A percentile compares a stretch with the other conserved stretches of the same genome.
Conservation (phyloP, 1,284 basidiomycete genomes). For the Sporisorium graminicola region DNA sequence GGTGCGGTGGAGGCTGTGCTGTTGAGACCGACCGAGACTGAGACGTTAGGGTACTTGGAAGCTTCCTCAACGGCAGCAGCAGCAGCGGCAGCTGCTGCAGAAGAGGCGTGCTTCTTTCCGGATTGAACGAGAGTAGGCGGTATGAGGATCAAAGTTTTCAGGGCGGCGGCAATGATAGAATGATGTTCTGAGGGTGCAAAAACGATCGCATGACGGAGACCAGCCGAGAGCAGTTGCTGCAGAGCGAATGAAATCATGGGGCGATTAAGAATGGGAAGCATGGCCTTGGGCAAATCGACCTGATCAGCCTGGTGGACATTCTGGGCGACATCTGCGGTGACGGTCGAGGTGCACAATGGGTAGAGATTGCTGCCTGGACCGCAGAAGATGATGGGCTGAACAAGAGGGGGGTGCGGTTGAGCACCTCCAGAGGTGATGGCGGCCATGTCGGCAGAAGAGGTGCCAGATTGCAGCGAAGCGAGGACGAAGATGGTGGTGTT, state of each 20-base stretch:
- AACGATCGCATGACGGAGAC: constrained; percentile 59
- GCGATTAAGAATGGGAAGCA: constrained; percentile 67
- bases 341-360: constrained; percentile 58
- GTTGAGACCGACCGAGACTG: constrained; percentile 52
- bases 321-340: constrained; percentile 16
- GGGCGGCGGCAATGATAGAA: constrained; percentile 53
- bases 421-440: constrained; percentile 17
- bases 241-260: constrained; percentile 66
- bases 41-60: constrained; percentile 49
- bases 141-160: constrained; percentile 60
- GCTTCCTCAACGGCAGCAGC: constrained; percentile 46
- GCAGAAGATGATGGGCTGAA: constrained; percentile 67
- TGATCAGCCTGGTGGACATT: constrained; percentile 16
- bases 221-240: constrained; percentile 63
- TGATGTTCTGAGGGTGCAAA: constrained; percentile 66
- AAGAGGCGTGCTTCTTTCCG: constrained; percentile 34
- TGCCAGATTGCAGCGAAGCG: not conserved
- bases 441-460: constrained; percentile 14
- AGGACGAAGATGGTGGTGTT: constrained; percentile 1
- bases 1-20: constrained; percentile 29
- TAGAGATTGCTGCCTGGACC: constrained; percentile 65
- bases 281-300: constrained; percentile 60
- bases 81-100: constrained; percentile 37
- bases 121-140: constrained; percentile 45
- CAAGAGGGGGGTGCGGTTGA: constrained; percentile 43